Evolutionary conservation across 1,139 yeast species (phyloP).

Genomic region (Tardiomyces digboiensis): DNA sequence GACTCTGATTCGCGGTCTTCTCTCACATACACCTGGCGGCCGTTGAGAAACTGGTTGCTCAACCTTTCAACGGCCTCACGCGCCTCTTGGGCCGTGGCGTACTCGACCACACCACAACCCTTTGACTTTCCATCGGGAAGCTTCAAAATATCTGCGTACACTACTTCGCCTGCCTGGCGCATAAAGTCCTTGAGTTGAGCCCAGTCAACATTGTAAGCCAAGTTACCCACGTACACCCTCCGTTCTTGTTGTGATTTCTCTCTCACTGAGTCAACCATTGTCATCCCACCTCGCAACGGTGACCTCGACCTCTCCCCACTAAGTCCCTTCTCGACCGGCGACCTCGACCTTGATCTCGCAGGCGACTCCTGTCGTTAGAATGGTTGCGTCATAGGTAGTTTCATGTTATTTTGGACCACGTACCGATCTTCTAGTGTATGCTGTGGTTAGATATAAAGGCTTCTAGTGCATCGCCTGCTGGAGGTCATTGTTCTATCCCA

Average conservation of each 20-base stretch:
- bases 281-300: background rate
- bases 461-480: no score
- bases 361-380: background rate
- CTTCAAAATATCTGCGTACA: constrained; percentile 83
- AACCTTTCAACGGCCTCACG: constrained; percentile 61
- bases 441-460: background rate
- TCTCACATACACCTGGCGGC: constrained; percentile 84
- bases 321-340: background rate
- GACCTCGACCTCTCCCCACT: constrained; percentile 1
- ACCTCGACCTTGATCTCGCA: background rate
- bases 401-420: background rate
- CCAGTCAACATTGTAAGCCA: constrained; percentile 54
- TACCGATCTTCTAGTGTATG: background rate
- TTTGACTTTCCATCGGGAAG: constrained; percentile 68
- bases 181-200: constrained; percentile 52
- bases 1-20: constrained; percentile 36
- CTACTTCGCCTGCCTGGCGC: constrained; percentile 62
- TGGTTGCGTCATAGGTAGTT: background rate
- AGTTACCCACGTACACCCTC: constrained; percentile 45
- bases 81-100: constrained; percentile 57
- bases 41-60: constrained; percentile 58
- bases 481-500: no score
- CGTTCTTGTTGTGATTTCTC: constrained; percentile 16
- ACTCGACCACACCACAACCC: constrained; percentile 82
- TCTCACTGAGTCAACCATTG: background rate